phyloP scores from a whole-genome alignment of 2,329 filamentous ascomycete species.

The Dactylella cylindrospora region DNA sequence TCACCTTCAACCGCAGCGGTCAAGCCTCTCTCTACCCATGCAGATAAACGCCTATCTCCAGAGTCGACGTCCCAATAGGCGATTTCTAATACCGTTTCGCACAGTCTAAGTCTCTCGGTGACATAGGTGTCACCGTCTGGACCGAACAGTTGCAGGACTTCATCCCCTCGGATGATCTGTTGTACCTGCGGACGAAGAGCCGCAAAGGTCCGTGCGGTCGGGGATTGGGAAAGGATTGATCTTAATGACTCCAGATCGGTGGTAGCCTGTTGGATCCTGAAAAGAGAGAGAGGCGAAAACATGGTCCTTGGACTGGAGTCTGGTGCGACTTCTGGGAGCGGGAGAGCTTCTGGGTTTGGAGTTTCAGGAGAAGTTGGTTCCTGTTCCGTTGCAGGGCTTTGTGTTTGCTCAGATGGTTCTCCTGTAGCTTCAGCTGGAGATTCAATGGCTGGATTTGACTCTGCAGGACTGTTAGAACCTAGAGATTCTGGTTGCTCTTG shows the following conservation, averaged over 20 bases:
- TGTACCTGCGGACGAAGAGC: slow-evolving; percentile 16
- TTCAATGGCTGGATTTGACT: not conserved
- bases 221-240: slow-evolving; percentile 6
- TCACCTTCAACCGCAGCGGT: slow-evolving; percentile 27
- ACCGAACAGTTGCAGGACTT: slow-evolving; percentile 18
- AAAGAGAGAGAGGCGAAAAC: slow-evolving; percentile 26
- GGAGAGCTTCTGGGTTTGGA: too few species aligned
- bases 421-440: not conserved
- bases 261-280: slow-evolving; percentile 13
- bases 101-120: slow-evolving; percentile 15
- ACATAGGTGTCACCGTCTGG: slow-evolving; percentile 1
- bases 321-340: too few species aligned
- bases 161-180: slow-evolving; percentile 17
- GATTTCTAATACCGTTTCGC: slow-evolving; percentile 29
- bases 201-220: slow-evolving; percentile 6
- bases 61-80: slow-evolving; percentile 40
- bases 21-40: slow-evolving; percentile 37
- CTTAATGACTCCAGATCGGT: slow-evolving; percentile 15
- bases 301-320: slow-evolving; percentile 7
- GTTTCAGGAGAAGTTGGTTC: too few species aligned
- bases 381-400: too few species aligned
- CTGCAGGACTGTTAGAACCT: too few species aligned
- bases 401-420: too few species aligned
- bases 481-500: too few species aligned
- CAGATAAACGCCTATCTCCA: slow-evolving; percentile 19